Evolutionary conservation across 305 asterid genomes (phyloP).

Genomic region (Solanum hybrid): DNA sequence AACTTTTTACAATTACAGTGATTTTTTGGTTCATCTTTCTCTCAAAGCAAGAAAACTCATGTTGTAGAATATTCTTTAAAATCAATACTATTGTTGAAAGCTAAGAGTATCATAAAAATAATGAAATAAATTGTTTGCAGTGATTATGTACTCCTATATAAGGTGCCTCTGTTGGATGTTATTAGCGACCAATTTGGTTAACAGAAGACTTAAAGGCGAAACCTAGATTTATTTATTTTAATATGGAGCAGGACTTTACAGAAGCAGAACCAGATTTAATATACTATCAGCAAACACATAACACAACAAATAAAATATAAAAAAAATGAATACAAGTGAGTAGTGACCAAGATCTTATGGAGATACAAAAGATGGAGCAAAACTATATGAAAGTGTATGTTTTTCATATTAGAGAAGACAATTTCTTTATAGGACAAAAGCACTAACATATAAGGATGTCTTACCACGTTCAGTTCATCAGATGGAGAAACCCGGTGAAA

Average conservation of each 20-base stretch:
- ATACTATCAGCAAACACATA: background rate
- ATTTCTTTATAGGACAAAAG: background rate
- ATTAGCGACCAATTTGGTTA: background rate
- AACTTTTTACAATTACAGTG: background rate
- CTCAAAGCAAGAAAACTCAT: background rate
- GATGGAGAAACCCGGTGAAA: slow-evolving; percentile 60
- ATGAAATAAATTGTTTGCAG: background rate
- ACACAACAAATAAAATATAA: background rate
- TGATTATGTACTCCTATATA: background rate
- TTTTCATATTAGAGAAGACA: background rate
- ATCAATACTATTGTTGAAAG: background rate
- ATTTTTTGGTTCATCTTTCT: background rate
- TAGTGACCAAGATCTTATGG: background rate
- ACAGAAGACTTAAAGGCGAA: background rate
- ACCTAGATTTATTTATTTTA: background rate
- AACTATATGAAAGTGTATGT: background rate
- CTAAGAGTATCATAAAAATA: background rate
- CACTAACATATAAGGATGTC: background rate
- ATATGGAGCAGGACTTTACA: background rate
- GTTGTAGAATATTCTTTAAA: background rate
- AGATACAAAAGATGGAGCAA: background rate
- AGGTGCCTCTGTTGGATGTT: background rate
- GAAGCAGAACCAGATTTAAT: background rate
- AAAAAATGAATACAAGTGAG: background rate
- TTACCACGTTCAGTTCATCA: slow-evolving; percentile 60